Percentiles rank a stretch among this genome's conserved stretches.
These are phyloP conservation scores for Ophiosphaerella korrae DNA, from an alignment of 2,329 filamentous ascomycete species.

Conservation along the genomic window DNA sequence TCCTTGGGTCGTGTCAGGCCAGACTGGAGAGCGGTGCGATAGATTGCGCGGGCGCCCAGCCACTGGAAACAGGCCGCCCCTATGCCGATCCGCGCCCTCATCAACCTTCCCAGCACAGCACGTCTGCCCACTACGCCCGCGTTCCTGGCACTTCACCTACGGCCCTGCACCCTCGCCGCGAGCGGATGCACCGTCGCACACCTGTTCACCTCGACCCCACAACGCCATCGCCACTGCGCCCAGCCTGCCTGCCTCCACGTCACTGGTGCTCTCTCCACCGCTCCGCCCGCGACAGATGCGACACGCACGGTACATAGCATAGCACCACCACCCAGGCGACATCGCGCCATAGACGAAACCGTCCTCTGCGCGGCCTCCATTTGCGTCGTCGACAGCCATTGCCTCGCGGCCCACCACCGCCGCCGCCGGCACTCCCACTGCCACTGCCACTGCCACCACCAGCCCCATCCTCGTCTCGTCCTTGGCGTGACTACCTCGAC, in stretches of 20 bases:
- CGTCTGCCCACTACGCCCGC: slow-evolving; percentile 29
- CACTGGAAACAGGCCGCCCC: slow-evolving; percentile 18
- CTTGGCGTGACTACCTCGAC: slow-evolving; percentile 8
- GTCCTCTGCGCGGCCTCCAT: neutral
- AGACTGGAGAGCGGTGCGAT: neutral
- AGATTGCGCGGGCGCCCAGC: slow-evolving; percentile 17
- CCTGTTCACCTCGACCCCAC: slow-evolving; percentile 18
- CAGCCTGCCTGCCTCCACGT: slow-evolving; percentile 27
- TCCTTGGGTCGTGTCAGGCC: neutral
- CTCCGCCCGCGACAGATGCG: slow-evolving; percentile 42
- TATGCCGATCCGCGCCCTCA: slow-evolving; percentile 29
- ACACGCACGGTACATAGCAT: slow-evolving; percentile 23
- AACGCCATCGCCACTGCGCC: slow-evolving; percentile 19
- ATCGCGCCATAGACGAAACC: slow-evolving; percentile 25
- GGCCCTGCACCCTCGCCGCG: slow-evolving; percentile 29
- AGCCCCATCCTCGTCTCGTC: slow-evolving; percentile 12
- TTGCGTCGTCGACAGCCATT: neutral
- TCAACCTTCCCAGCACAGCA: slow-evolving; percentile 34
- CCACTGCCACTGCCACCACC: neutral
- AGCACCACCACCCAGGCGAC: slow-evolving; percentile 22
- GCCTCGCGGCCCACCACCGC: neutral
- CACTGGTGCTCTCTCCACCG: slow-evolving; percentile 23
- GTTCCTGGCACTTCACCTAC: slow-evolving; percentile 28
- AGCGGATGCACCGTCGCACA: slow-evolving; percentile 36
- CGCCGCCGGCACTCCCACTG: neutral